Evolutionary conservation across 2,329 filamentous ascomycete species (phyloP).

Genomic region (Boeremia exigua): DNA sequence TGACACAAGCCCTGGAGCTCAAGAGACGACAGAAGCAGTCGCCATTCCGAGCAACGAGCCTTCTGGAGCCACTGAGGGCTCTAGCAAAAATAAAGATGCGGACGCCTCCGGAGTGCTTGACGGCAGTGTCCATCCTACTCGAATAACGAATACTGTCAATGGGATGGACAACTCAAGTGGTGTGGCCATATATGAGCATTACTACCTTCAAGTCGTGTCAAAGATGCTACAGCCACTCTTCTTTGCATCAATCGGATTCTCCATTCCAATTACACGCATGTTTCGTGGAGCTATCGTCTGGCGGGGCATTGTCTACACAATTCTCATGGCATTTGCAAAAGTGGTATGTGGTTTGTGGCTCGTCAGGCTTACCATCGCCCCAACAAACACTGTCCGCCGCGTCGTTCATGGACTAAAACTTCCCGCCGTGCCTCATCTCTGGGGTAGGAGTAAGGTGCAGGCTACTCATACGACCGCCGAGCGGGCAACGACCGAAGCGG

Average conservation of each 20-base stretch:
- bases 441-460: constrained; percentile 23
- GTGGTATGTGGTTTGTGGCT: constrained; percentile 51
- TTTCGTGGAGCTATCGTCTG: constrained; percentile 70
- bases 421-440: constrained; percentile 30
- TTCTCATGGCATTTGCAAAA: constrained; percentile 69
- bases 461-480: background rate
- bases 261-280: constrained; percentile 75
- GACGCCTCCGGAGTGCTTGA: background rate
- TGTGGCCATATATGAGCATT: constrained; percentile 52
- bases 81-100: background rate
- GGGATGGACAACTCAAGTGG: constrained; percentile 22
- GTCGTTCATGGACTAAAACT: constrained; percentile 23
- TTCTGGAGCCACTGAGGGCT: background rate
- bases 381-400: constrained; percentile 11
- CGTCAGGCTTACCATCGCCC: constrained; percentile 42
- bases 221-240: constrained; percentile 73
- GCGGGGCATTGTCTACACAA: constrained; percentile 74
- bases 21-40: background rate
- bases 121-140: background rate
- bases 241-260: constrained; percentile 78
- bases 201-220: constrained; percentile 54
- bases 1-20: background rate
- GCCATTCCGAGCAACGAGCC: background rate
- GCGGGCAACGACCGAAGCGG: background rate
- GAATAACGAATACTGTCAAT: background rate